Evolutionary conservation across 208 protist genomes (phyloP).

Genomic region (Leishmania aethiopica): DNA sequence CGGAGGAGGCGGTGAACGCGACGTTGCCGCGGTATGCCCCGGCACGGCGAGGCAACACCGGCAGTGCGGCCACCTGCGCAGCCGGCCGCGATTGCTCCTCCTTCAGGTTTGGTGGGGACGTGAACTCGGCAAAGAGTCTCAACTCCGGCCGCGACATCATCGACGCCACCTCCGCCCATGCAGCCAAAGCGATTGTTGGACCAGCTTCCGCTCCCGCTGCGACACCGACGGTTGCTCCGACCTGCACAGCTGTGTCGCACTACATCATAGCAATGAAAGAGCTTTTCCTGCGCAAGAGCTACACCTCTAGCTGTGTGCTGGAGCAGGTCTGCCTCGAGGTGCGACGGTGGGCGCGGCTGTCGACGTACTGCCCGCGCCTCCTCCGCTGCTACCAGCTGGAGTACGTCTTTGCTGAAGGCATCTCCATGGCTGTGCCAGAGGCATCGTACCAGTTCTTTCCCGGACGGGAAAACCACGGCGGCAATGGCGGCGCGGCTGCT

Average conservation of each 20-base stretch:
- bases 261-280: conserved; percentile 80
- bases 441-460: conserved; percentile 28
- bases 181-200: neutral
- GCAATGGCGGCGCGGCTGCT: neutral
- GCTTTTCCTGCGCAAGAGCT: conserved; percentile 31
- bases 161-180: neutral
- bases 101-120: conserved; percentile 1
- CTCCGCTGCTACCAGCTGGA: conserved; percentile 66
- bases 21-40: conserved; percentile 15
- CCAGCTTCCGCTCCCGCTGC: neutral
- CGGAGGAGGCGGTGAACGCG: conserved; percentile 10
- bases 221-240: neutral
- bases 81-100: conserved; percentile 8
- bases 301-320: conserved; percentile 24
- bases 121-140: neutral
- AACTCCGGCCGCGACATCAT: neutral
- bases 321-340: conserved; percentile 48
- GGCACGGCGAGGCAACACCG: neutral
- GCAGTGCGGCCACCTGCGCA: neutral
- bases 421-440: conserved; percentile 19
- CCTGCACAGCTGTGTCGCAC: conserved; percentile 9
- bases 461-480: neutral
- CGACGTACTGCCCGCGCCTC: conserved; percentile 44
- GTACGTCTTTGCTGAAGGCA: conserved; percentile 32
- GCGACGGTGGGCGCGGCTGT: conserved; percentile 49